Evolutionary conservation across 2,329 filamentous ascomycete species (phyloP).

Genomic region (Boeremia exigua): DNA sequence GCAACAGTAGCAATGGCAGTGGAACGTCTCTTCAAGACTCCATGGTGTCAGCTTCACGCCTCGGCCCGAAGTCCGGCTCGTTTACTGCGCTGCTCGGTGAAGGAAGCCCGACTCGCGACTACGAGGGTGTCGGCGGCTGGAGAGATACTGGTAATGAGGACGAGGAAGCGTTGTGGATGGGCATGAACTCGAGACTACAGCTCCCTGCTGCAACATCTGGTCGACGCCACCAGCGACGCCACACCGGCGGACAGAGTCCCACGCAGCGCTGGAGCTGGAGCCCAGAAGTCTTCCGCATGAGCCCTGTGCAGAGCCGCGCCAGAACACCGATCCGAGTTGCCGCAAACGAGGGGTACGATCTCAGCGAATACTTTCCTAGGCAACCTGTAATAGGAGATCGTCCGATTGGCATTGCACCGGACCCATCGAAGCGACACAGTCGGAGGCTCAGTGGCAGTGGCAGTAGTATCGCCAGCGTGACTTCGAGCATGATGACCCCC

Average conservation of each 20-base stretch:
- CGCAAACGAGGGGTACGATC: conserved; percentile 19
- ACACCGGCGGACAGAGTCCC: conserved; percentile 42
- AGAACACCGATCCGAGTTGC: conserved; percentile 40
- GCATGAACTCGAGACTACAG: conserved; percentile 51
- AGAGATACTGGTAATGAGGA: conserved; percentile 46
- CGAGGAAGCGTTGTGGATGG: conserved; percentile 54
- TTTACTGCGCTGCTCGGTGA: conserved; percentile 44
- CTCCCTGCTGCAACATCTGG: conserved; percentile 42
- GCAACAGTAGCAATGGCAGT: conserved; percentile 30
- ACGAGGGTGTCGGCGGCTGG: conserved; percentile 54
- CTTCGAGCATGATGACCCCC: conserved; percentile 19
- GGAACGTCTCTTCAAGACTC: conserved; percentile 32
- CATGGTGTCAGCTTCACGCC: conserved; percentile 19
- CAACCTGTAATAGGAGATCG: conserved; percentile 22
- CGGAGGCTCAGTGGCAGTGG: conserved; percentile 37
- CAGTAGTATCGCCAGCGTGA: conserved; percentile 28
- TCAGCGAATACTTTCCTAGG: conserved; percentile 37
- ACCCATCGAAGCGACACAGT: conserved; percentile 29
- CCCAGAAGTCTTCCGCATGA: conserved; percentile 47
- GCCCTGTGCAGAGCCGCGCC: conserved; percentile 45
- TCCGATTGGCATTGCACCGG: conserved; percentile 28
- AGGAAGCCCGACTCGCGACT: conserved; percentile 47
- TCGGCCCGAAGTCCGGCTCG: conserved; percentile 41
- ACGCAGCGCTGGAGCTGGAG: conserved; percentile 37
- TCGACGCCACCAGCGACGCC: conserved; percentile 39